Base-by-base conservation (phyloP, 225 moss, liverwort and hornwort genomes). In the Physcomitrium patens region DNA sequence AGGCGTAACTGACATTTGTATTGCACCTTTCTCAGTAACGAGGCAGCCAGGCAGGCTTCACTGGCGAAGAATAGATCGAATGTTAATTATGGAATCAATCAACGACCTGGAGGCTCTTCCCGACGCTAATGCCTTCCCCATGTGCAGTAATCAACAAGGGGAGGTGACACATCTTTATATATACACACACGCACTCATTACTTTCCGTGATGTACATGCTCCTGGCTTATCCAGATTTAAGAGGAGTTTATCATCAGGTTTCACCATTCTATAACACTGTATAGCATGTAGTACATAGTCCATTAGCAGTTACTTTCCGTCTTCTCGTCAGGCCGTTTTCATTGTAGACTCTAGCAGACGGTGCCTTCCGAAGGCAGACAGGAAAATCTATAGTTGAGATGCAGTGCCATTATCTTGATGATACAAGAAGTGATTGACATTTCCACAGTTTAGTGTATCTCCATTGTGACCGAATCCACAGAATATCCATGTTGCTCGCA, bases 1-100 rank as follows among this genome's bases (percentile, higher is more conserved):
- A 14, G 9, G 51, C 37, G 18, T 9, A 18, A 3, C 63, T 73
- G 66, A 84, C 55, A 67, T 7, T 19, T 74, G 19, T 16, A 41
- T 3, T 14, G 15, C 42, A 8, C 19, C 8, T 68, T 61, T 47
- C 54, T 51, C 83, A 94, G 91, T 71, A 82, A 79, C 71, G 79
- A 85, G 63, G 89, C 80, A 1, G 91, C 78, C 59, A 86, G 84
- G 75, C 82, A 81, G 31, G 87, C 87, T 47, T 85, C 81, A 47
- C 50, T 79, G 80, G 84, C 80, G 50, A 86, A 83, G 46, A 89
- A 79, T 42, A 89, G 85, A 67, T 76, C 85, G 71, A 77, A 81
- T 54, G 9, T 65, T 68, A 84, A 68, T 71, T 76, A 63, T 18
- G 65, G 79, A 72, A 31, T 72, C 60, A 80, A 65, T 57, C 79